Percentiles rank a stretch among this genome's conserved stretches.
Evolutionary conservation across 257 asterid species (phyloP).

Genomic region (Lycium barbarum): DNA sequence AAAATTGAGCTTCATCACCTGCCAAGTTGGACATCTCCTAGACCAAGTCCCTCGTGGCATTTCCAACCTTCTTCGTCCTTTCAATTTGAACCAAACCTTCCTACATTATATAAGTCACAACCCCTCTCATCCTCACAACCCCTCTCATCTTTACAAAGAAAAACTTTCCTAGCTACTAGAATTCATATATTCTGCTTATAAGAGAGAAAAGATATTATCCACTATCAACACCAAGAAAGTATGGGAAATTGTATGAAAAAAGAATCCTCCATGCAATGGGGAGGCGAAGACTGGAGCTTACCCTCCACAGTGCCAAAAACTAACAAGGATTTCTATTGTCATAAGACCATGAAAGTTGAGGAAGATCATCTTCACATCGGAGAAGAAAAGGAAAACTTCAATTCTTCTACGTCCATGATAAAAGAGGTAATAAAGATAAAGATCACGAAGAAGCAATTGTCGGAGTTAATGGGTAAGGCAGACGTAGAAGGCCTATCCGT

Average conservation of each 20-base stretch:
- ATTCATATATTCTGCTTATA: not conserved
- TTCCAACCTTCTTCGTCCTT: too few relatives aligned
- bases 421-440: constrained; percentile 59
- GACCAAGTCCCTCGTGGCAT: not conserved
- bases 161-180: not conserved
- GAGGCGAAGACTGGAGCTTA: constrained; percentile 67
- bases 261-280: constrained; percentile 56
- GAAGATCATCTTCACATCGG: not conserved
- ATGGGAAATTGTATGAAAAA: constrained; percentile 75
- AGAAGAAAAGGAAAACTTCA: not conserved
- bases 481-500: constrained; percentile 43
- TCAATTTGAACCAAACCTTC: not conserved
- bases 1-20: not conserved
- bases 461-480: constrained; percentile 41
- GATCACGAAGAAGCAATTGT: constrained; percentile 63
- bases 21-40: not conserved
- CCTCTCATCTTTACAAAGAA: not conserved
- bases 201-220: not conserved
- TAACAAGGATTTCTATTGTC: not conserved
- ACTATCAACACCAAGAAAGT: not conserved
- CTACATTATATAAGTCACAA: not conserved
- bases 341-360: constrained; percentile 5
- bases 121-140: too few relatives aligned
- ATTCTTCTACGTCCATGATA: not conserved
- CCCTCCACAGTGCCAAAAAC: constrained; percentile 29